Base-by-base conservation (phyloP, 257 asterid genomes). In the Linaria vulgaris region DNA sequence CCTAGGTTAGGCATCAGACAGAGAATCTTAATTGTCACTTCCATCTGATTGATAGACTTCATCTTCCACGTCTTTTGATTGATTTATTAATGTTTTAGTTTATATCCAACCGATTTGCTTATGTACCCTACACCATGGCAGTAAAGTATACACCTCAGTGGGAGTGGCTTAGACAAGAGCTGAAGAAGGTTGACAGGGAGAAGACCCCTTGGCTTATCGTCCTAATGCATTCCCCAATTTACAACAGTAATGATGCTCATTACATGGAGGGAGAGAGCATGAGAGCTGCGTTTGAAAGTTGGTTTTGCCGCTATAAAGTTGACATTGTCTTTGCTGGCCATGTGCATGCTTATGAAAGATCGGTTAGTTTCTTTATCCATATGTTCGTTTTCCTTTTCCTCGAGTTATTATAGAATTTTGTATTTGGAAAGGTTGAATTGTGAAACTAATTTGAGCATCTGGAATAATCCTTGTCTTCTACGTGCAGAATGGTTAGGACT, bases 121-220 rank as follows among this genome's bases (percentile, higher is more conserved):
- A 51, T 49, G 23, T 63, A 60, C 74, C 67, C 61, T 50, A 64
- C 48, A 3, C 59, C 57, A 57, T 75, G 74, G 72, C 90, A 92
- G 99, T 92, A 27, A 87, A 92, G 80, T 92, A 92, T 74, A 89
- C 97, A 48, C 99, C 99, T 48, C 99, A 92, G 66, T 92, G 79
- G 79, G 80, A 34, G 75, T 92, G 99, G 99, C 88, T 89, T 52
- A 67, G 54, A n/a, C 68, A 85, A 61, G 99, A 92, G 74, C 59
- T 92, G 15, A 69, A 82, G 52, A 80, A 65, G 47, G 95, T 92
- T 48, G 90, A 92, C 78, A 76, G 99, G 74, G 91, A 82, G 73
- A 85, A 82, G 75, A 92, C 99, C 72, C 97, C 99, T 56, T 92
- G 99, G 99, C 90, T 92, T 56, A 87, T 92, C 60, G 96, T 92